A percentile compares a stretch with the other conserved stretches of the same genome.
Evolutionary conservation across 805 yeast genomes (phyloP).

Genomic region (Teunomyces gatunensis): DNA sequence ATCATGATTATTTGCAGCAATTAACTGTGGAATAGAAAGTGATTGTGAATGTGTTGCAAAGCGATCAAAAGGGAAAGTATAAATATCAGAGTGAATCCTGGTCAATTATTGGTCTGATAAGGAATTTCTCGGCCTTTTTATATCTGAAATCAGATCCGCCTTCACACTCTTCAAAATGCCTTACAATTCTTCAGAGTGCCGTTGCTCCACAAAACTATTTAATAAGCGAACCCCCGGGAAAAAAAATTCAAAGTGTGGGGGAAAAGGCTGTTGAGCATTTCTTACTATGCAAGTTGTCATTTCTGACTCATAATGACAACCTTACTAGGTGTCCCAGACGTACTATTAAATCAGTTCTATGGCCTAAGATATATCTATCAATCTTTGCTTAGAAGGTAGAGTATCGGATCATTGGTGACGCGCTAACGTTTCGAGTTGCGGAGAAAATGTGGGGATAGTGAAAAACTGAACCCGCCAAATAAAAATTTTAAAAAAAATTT

Average conservation of each 20-base stretch:
- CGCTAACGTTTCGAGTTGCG: neutral
- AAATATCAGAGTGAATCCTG: constrained; percentile 4
- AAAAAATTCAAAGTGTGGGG: neutral
- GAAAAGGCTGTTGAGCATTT: neutral
- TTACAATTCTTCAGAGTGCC: constrained; percentile 1
- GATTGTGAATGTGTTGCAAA: neutral
- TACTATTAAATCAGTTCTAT: too few species aligned
- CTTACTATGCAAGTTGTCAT: neutral
- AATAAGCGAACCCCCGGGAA: neutral
- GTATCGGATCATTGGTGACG: neutral
- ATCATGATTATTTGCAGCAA: constrained; percentile 21
- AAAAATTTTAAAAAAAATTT: neutral
- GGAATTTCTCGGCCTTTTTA: neutral
- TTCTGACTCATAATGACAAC: too few species aligned
- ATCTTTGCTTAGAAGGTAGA: neutral
- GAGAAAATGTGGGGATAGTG: neutral
- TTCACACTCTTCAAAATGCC: constrained; percentile 7
- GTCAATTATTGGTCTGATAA: constrained; percentile 25
- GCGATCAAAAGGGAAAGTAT: neutral
- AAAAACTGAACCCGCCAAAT: neutral
- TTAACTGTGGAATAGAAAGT: neutral
- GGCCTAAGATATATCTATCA: too few species aligned
- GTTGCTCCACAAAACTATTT: constrained; percentile 3
- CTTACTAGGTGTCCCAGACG: too few species aligned
- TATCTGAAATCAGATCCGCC: neutral